Base-by-base conservation (phyloP, 1,139 yeast genomes). In the Candida frijolesensis region DNA sequence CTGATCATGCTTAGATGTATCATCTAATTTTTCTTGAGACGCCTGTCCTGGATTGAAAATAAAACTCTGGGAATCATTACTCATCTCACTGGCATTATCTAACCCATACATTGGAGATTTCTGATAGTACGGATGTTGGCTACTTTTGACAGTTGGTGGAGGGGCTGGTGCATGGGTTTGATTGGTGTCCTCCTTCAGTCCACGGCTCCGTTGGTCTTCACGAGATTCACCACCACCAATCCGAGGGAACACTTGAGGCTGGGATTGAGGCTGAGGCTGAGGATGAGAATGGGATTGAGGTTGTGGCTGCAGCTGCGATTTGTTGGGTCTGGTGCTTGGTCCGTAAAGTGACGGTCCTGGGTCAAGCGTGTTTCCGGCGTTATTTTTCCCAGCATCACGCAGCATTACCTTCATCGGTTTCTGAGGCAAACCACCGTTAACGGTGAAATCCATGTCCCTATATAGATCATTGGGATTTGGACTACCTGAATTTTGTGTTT, bases 341-440 rank as follows among this genome's bases (percentile, higher is more conserved):
- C 40, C 45, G 18, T 42, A 43, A 15, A 42, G 33, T 16, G 49
- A 47, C 19, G 48, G 38, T 25, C 46, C 43, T 11, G 46, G 43
- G 32, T 48, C 43, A 14, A 48, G 43, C 3, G 43, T 42, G 30
- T 34, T n/a, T 22, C 47, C 25, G 3, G 19, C 8, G 10, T 33
- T 29, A 29, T 32, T 42, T 4, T 22, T 22, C 6, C 19, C 9
- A 7, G 42, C 4, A 7, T 52, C 55, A 35, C 54, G 49, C 40
- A 40, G 47, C 65, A 74, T 61, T 6, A 71, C 70, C 48, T 63
- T 69, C 80, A 76, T 75, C 9, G 77, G 78, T 55, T 76, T 76
- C 61, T 65, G 55, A 0, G 80, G 80, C 22, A 75, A 64, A 49
- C 69, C 67, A 1, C 80, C 80, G 58, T 74, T 72, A 7, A 76